Conservation (phyloP, 192 early-diverging fungal genomes). For the Funneliformis mosseae region DNA sequence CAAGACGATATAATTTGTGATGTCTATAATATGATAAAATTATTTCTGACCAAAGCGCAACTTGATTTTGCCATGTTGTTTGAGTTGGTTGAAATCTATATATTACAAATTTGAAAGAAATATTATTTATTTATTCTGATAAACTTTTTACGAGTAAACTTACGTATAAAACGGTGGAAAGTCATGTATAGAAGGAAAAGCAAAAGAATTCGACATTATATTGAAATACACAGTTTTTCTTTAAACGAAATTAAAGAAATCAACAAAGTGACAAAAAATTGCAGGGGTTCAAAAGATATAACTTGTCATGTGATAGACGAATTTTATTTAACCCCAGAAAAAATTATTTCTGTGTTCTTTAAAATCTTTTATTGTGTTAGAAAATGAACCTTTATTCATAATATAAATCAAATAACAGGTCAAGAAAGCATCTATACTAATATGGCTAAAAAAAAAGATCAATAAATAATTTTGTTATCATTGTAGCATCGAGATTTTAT, state of each 20-base stretch:
- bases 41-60: slow-evolving; percentile 75
- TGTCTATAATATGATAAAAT: slow-evolving; percentile 72
- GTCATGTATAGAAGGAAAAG: slow-evolving; percentile 82
- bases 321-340: no score
- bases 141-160: slow-evolving; percentile 29
- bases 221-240: neutral
- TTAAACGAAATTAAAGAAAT: no score
- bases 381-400: no score
- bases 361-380: no score
- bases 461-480: neutral
- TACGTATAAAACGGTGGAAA: slow-evolving; percentile 96
- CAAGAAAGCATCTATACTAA: no score
- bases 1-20: slow-evolving; percentile 62
- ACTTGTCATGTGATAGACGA: no score
- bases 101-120: slow-evolving; percentile 24
- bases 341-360: neutral
- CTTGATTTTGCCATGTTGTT: slow-evolving; percentile 83
- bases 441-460: no score
- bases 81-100: slow-evolving; percentile 76
- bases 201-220: slow-evolving; percentile 43
- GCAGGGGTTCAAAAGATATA: no score
- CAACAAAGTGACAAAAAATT: no score
- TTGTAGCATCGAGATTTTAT: no score
- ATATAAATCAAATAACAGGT: neutral
- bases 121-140: neutral